Conservation (phyloP, 768 basidiomycete genomes). For the Clitopilus hobsonii region DNA sequence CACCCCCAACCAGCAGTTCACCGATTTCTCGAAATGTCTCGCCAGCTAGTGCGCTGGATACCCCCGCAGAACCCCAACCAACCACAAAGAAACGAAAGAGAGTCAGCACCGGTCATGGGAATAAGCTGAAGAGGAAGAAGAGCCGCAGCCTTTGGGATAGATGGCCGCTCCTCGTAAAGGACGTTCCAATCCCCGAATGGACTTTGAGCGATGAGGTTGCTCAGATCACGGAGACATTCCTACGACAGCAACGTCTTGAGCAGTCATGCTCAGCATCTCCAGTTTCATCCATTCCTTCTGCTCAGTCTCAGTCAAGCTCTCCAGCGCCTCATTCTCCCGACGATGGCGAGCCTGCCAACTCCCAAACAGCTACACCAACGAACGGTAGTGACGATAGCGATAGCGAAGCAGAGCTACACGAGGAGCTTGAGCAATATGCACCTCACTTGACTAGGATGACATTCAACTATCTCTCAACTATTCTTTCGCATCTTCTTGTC, state of each 20-base stretch:
- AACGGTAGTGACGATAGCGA: not conserved
- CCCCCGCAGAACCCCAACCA: no score
- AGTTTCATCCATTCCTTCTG: not conserved
- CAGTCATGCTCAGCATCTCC: not conserved
- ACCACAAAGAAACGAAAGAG: not conserved
- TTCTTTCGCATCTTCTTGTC: slow-evolving; percentile 50
- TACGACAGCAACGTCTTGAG: slow-evolving; percentile 16
- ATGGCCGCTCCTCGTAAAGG: slow-evolving; percentile 65
- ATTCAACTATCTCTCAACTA: slow-evolving; percentile 40
- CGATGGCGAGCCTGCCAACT: slow-evolving; percentile 6
- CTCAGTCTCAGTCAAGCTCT: not conserved
- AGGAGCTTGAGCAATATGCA: slow-evolving; percentile 22
- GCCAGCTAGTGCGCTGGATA: slow-evolving; percentile 4
- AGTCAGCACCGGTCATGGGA: not conserved
- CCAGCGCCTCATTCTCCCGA: not conserved
- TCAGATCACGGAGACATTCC: slow-evolving; percentile 34
- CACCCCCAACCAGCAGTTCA: slow-evolving; percentile 3
- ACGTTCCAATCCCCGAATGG: slow-evolving; percentile 69
- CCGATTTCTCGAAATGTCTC: slow-evolving; percentile 7
- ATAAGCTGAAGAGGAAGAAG: not conserved
- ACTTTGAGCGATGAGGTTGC: slow-evolving; percentile 63
- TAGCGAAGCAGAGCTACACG: slow-evolving; percentile 14
- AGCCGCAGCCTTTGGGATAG: slow-evolving; percentile 59
- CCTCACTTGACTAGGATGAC: slow-evolving; percentile 38
- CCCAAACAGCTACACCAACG: no score